Evolutionary conservation across 2,329 filamentous ascomycete species (phyloP), one percentile per base, ranked within the genome.

Genomic region (Scedosporium apiospermum): DNA sequence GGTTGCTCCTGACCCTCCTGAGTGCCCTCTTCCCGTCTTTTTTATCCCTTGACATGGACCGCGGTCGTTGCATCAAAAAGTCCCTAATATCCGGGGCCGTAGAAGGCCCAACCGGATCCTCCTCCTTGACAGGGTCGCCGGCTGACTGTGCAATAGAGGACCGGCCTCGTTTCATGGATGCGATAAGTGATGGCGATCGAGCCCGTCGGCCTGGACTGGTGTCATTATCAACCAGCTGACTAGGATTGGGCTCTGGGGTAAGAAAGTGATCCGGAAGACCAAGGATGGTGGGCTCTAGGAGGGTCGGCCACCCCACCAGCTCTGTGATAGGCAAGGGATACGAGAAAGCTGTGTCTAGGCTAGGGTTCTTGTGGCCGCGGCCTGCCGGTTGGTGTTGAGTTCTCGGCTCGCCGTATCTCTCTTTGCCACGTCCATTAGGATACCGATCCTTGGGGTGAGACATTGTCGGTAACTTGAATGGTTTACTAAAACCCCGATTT

Each of bases 31-130:
- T 42, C 42, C 30, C 60, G 34, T 57, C 42, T 42, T 57, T 41
- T 55, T 49, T 53, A 23, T 66, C 58, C 7, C 53, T 60, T 16
- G 60, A 64, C 10, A 65, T 63, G 18, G 65, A 67, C 3, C 64
- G 63, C 53, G 68, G 66, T 46, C 66, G 67, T 51, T 58, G 63
- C 30, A 69, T 67, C 49, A 69, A 38, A n/a, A 65, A 67, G 16
- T 5, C 57, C 18, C 65, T 60, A 16, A 41, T 44, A 41, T 60
- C 58, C 18, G 14, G 10, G 21, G 14, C 5, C 14, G 44, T 14
- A 27, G 38, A 26, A 9, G 12, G n/a, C n/a, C 26, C 58, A 26
- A 30, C 5, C 12, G 7, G 41, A 18, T 60, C 23, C 58, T 60
- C 41, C 3, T 16, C 26, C 44, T 49, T 10, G 10, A 14, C 3